Conservation (phyloP, 1,139 yeast species). For the Taiozyma sp. region DNA sequence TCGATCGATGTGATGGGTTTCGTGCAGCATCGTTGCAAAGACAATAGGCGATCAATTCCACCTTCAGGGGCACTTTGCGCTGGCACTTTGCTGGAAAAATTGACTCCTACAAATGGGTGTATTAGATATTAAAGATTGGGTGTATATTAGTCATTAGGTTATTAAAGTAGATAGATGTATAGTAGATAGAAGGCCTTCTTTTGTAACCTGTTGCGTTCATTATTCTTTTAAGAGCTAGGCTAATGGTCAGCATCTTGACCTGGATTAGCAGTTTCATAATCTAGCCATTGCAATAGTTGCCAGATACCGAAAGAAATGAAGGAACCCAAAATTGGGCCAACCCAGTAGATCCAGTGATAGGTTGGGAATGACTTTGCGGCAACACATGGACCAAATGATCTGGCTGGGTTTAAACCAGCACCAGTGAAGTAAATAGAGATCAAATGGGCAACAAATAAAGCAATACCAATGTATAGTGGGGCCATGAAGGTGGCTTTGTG, state of each 20-base stretch:
- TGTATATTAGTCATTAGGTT: slow-evolving; percentile 3
- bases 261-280: slow-evolving; percentile 69
- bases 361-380: slow-evolving; percentile 68
- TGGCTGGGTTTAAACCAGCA: slow-evolving; percentile 90
- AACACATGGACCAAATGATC: slow-evolving; percentile 80
- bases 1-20: neutral
- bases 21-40: neutral
- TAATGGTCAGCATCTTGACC: slow-evolving; percentile 49
- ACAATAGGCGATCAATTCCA: neutral
- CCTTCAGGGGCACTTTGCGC: neutral
- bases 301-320: slow-evolving; percentile 61
- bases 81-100: neutral
- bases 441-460: slow-evolving; percentile 79
- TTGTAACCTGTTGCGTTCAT: neutral
- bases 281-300: slow-evolving; percentile 58
- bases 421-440: slow-evolving; percentile 82
- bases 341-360: slow-evolving; percentile 93
- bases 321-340: slow-evolving; percentile 76
- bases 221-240: neutral
- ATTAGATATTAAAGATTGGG: neutral
- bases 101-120: neutral
- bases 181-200: neutral
- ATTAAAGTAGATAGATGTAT: neutral
- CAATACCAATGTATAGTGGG: slow-evolving; percentile 77
- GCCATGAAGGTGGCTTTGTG: slow-evolving; percentile 73